Conservation (phyloP, 352 stramenopile genomes). For the Globisporangium alternatum region DNA sequence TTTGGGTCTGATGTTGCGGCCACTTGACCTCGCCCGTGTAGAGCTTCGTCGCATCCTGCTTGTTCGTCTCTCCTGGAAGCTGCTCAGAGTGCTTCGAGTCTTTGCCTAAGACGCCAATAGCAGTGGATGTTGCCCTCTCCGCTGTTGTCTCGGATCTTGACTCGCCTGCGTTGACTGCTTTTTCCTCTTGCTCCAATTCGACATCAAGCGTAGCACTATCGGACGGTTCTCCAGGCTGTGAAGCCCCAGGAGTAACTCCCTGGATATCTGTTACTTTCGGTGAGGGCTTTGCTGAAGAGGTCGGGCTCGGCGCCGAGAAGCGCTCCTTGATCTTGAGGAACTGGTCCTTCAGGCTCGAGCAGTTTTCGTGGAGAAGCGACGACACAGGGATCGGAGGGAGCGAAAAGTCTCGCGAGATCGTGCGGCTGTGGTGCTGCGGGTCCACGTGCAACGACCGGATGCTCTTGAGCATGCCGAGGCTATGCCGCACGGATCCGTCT, state of each 20-base stretch:
- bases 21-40: conserved; percentile 29
- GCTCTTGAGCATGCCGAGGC: conserved; percentile 25
- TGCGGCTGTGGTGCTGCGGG: conserved; percentile 25
- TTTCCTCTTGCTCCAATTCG: background rate
- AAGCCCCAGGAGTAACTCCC: background rate
- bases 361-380: conserved; percentile 52
- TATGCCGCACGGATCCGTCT: conserved; percentile 7
- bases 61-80: conserved; percentile 8
- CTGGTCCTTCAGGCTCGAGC: conserved; percentile 73
- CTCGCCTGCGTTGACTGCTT: background rate
- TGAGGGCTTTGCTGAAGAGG: conserved; percentile 21
- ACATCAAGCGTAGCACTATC: background rate
- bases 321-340: conserved; percentile 80
- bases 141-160: background rate
- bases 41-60: conserved; percentile 23
- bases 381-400: conserved; percentile 39
- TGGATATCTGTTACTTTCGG: background rate
- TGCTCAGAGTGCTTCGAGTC: background rate
- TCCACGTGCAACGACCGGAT: conserved; percentile 28
- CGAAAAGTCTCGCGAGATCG: conserved; percentile 59
- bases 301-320: conserved; percentile 35
- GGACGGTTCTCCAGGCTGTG: background rate
- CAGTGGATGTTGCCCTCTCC: background rate
- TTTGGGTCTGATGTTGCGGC: conserved; percentile 36
- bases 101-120: background rate